phyloP scores from a whole-genome alignment of 495 filamentous ascomycete species.

The Neurospora sp. region DNA sequence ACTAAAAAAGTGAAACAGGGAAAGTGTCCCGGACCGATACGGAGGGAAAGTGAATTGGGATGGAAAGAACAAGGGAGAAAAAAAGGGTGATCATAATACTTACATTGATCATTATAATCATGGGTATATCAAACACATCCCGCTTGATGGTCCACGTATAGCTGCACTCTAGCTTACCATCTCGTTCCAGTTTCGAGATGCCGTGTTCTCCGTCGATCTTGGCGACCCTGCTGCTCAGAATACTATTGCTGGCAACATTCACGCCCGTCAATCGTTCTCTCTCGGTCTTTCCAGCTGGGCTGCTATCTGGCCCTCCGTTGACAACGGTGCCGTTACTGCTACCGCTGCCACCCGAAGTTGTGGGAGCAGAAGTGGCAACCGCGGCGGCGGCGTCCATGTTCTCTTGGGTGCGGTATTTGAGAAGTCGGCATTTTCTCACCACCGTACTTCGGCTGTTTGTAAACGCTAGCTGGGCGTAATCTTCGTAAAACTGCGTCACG shows the following conservation, averaged over 20 bases:
- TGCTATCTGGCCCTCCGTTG: background rate
- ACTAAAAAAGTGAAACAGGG: background rate
- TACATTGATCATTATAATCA: constrained; percentile 96
- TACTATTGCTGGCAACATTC: constrained; percentile 23
- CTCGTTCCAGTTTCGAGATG: constrained; percentile 66
- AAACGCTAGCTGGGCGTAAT: constrained; percentile 86
- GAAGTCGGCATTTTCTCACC: constrained; percentile 70
- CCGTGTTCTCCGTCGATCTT: constrained; percentile 67
- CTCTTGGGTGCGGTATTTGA: constrained; percentile 80
- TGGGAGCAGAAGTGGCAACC: constrained; percentile 3
- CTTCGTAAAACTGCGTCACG: constrained; percentile 90
- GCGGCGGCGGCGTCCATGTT: constrained; percentile 37
- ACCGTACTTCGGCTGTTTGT: constrained; percentile 76
- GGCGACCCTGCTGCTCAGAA: constrained; percentile 41
- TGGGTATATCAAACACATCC: constrained; percentile 96
- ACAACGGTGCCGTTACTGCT: background rate
- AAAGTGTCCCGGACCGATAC: background rate
- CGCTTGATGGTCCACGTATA: constrained; percentile 95
- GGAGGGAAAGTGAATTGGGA: background rate
- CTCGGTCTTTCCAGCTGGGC: constrained; percentile 12
- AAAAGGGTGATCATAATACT: constrained; percentile 29
- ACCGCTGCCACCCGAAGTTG: background rate
- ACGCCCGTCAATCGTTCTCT: background rate
- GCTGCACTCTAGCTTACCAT: constrained; percentile 87
- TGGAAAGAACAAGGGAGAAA: background rate